Percentiles rank a stretch among this genome's conserved stretches.
phyloP scores from a whole-genome alignment of 148 eudicot species.

The Rhododendron henanense region DNA sequence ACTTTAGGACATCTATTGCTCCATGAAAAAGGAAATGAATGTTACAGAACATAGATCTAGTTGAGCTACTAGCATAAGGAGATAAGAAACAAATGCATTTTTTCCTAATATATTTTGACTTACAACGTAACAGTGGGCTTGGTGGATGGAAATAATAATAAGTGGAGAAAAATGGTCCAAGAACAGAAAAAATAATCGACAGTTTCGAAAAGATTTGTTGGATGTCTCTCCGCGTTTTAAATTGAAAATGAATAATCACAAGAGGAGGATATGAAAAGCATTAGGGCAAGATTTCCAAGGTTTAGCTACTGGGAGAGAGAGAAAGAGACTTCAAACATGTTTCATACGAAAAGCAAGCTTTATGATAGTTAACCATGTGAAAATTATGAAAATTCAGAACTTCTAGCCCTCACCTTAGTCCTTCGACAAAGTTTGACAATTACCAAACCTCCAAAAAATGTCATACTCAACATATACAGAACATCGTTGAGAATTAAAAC shows the following conservation, averaged over 20 bases:
- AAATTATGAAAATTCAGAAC: not conserved
- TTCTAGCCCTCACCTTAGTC: not conserved
- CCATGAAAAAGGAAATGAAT: not conserved
- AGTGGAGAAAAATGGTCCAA: not conserved
- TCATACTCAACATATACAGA: not conserved
- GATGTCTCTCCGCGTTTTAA: not conserved
- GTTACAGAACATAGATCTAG: not conserved
- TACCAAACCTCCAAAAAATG: not conserved
- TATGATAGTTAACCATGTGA: not conserved
- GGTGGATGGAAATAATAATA: too few relatives aligned
- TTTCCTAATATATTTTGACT: not conserved
- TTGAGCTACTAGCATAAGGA: not conserved
- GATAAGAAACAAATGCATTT: not conserved
- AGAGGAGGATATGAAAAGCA: not conserved
- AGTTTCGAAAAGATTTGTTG: not conserved
- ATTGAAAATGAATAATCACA: not conserved
- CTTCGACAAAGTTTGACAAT: not conserved
- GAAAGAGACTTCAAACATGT: not conserved
- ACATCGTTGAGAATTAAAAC: not conserved
- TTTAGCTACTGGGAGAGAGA: not conserved
- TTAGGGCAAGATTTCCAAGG: not conserved
- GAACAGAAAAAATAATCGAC: not conserved
- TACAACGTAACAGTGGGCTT: not conserved
- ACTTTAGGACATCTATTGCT: not conserved
- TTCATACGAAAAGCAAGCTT: not conserved